Conservation (phyloP, 2,329 filamentous ascomycete genomes). For the Claviceps purpurea region DNA sequence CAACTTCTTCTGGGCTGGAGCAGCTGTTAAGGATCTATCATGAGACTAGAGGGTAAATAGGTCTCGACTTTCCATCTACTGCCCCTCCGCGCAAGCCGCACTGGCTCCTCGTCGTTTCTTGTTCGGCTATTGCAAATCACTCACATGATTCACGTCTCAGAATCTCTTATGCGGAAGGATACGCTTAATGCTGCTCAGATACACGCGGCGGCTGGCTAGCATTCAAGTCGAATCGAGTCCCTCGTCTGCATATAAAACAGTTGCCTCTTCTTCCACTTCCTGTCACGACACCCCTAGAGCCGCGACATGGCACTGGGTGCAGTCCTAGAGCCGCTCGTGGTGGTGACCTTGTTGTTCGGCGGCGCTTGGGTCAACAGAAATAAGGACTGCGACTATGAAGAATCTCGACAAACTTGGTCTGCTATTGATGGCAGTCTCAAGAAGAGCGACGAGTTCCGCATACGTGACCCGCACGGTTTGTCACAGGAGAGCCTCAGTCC, state of each 20-base stretch:
- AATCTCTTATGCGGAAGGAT: background rate
- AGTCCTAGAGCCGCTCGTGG: constrained; percentile 28
- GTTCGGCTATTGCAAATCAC: background rate
- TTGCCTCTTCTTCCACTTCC: background rate
- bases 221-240: background rate
- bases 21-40: background rate
- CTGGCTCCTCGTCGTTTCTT: background rate
- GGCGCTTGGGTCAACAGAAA: constrained; percentile 31
- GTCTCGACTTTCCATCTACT: background rate
- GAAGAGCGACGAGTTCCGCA: constrained; percentile 17
- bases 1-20: background rate
- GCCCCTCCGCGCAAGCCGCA: background rate
- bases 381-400: constrained; percentile 21
- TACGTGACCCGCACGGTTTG: constrained; percentile 7
- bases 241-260: background rate
- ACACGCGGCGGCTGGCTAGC: background rate
- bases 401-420: constrained; percentile 11
- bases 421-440: constrained; percentile 12
- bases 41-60: background rate
- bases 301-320: constrained; percentile 24
- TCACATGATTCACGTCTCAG: background rate
- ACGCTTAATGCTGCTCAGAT: background rate
- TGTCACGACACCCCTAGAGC: background rate
- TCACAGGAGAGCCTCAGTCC: constrained; percentile 14
- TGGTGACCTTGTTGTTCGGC: constrained; percentile 29